Base-by-base conservation (phyloP, 208 protist species). In the Acanthamoeba healyi region DNA sequence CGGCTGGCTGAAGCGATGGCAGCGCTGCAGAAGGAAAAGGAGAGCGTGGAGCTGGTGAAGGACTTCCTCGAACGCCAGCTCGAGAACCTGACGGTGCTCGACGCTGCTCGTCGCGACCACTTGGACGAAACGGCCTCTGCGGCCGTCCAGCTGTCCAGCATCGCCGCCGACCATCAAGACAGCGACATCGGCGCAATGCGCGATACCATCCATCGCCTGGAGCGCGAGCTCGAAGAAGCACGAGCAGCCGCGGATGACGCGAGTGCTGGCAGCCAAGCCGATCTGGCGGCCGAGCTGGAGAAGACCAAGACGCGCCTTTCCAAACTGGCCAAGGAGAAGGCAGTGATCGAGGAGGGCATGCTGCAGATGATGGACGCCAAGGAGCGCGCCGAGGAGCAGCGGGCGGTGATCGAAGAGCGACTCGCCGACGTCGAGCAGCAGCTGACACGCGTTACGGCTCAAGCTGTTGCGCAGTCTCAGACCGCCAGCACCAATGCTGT, bases 51-150 rank as follows among this genome's bases (percentile, higher is more conserved):
- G 38, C 36, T 44, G 10, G 70, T 79, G 32, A 38, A 24, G 10
- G 70, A 44, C 70, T 79, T 79, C 70, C 70, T 79, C 36, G 70
- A 79, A 42, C 70, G 70, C 7, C 70, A 79, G 70, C 70, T 79
- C 70, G 70, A 79, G 70, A 79, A 79, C 38, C 29, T 79, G 36
- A 32, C 42, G 36, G 38, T 79, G 12, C 70, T 42, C 6, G 70
- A 79, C 17, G 70, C 70, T 32, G 24, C 42, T 17, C 70, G 24
- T 32, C 70, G 70, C 70, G 24, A 42, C 58, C 15, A 24, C 22
- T 7, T 29, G 58, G 15, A 7, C 58, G 15, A 7, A 6, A 26
- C 15, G n/a, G 63, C 10, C 9, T 24, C n/a, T 14, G 63, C 19
- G 26, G 63, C 10, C 15, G 26, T 32, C 9, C 19, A 15, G 12